Evolutionary conservation across 2,329 filamentous ascomycete genomes (phyloP).

Genomic region (Madurella mycetomatis): DNA sequence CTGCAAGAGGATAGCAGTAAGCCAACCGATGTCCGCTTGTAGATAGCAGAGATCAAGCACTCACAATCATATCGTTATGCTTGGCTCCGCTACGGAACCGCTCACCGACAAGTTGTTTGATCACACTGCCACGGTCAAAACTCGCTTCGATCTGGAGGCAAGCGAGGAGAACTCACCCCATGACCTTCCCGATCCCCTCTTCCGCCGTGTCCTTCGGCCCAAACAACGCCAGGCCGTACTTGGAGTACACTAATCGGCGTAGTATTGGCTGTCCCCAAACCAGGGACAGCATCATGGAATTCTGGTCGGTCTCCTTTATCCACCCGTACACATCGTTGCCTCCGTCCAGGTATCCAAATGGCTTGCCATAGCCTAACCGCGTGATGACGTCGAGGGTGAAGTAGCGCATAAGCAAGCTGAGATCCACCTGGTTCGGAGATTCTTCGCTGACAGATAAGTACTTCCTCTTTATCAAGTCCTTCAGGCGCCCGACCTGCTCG

Average conservation of each 20-base stretch:
- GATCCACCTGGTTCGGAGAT: constrained; percentile 35
- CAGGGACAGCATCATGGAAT: neutral
- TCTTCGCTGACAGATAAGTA: constrained; percentile 23
- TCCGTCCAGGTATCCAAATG: constrained; percentile 41
- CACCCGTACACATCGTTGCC: constrained; percentile 43
- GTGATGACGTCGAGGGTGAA: constrained; percentile 51
- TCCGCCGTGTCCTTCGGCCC: constrained; percentile 33
- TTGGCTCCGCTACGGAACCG: constrained; percentile 40
- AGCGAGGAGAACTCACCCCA: constrained; percentile 21
- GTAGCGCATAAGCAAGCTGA: constrained; percentile 41
- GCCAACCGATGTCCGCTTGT: neutral
- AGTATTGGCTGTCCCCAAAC: constrained; percentile 39
- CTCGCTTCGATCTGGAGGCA: neutral
- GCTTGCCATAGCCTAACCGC: constrained; percentile 42
- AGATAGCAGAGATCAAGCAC: neutral
- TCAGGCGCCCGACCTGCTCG: constrained; percentile 37
- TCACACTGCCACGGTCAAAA: constrained; percentile 30
- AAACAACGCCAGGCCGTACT: constrained; percentile 32
- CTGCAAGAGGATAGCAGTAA: neutral
- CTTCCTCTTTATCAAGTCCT: constrained; percentile 40
- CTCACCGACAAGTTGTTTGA: constrained; percentile 40
- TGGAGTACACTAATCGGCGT: constrained; percentile 32
- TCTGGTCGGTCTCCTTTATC: constrained; percentile 32
- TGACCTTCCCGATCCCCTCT: constrained; percentile 28
- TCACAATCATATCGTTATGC: constrained; percentile 15